Evolutionary conservation across 2,329 filamentous ascomycete genomes (phyloP).

Genomic region (Aspergillus aculeatinus): DNA sequence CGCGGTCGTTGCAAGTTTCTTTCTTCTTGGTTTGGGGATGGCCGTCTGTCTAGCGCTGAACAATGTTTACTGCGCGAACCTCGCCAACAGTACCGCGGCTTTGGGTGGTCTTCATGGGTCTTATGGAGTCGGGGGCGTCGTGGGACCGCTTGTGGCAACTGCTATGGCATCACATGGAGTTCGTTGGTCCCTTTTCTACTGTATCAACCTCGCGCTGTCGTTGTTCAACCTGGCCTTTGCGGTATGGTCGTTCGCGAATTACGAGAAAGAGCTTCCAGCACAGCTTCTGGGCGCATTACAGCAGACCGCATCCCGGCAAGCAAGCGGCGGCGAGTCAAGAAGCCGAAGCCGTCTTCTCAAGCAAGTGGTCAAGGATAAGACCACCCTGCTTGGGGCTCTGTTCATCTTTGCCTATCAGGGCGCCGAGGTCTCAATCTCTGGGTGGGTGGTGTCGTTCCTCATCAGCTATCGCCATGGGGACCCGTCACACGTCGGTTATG

Average conservation of each 20-base stretch:
- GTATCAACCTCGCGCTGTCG: slow-evolving; percentile 62
- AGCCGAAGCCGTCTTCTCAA: slow-evolving; percentile 42
- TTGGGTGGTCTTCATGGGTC: slow-evolving; percentile 41
- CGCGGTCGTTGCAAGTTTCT: slow-evolving; percentile 65
- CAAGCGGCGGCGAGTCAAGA: slow-evolving; percentile 25
- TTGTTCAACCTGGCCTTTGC: slow-evolving; percentile 58
- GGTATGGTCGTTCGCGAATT: slow-evolving; percentile 68
- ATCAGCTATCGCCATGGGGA: slow-evolving; percentile 70
- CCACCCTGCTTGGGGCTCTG: slow-evolving; percentile 70
- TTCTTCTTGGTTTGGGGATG: slow-evolving; percentile 60
- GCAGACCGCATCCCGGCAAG: slow-evolving; percentile 42
- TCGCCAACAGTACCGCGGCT: slow-evolving; percentile 52
- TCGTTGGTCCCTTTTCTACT: slow-evolving; percentile 71
- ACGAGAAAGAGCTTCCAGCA: slow-evolving; percentile 59
- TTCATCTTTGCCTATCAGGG: slow-evolving; percentile 89
- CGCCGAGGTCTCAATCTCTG: slow-evolving; percentile 77
- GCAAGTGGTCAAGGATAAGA: slow-evolving; percentile 51
- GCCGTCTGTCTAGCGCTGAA: slow-evolving; percentile 55
- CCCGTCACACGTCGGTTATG: slow-evolving; percentile 72
- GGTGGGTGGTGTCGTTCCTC: slow-evolving; percentile 84
- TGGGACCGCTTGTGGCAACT: slow-evolving; percentile 72
- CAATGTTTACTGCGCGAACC: slow-evolving; percentile 57
- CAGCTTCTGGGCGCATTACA: slow-evolving; percentile 48
- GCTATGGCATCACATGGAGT: slow-evolving; percentile 62
- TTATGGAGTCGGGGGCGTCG: slow-evolving; percentile 60